phyloP scores from a whole-genome alignment of 1,139 yeast genomes.

The Geotrichum fermentans region DNA sequence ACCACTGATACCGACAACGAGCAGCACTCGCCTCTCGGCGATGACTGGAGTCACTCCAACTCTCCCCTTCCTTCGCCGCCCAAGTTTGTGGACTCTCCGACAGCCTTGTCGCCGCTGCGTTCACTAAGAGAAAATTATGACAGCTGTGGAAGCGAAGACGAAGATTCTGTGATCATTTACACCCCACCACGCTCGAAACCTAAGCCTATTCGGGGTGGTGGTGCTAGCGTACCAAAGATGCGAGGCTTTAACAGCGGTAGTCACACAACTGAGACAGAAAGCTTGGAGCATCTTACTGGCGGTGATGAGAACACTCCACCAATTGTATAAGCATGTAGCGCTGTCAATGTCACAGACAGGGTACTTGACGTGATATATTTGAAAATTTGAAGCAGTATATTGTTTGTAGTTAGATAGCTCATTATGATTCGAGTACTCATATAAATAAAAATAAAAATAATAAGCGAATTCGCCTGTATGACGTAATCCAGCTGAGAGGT shows the following conservation, averaged over 20 bases:
- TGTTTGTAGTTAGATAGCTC: too few species aligned
- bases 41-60: not conserved
- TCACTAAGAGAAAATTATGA: slow-evolving; percentile 1
- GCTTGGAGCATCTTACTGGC: not conserved
- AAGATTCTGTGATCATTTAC: slow-evolving; percentile 2
- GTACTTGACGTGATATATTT: not conserved
- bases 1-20: not conserved
- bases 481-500: too few species aligned
- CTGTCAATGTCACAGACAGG: not conserved
- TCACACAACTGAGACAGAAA: not conserved
- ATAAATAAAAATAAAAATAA: too few species aligned
- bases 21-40: not conserved
- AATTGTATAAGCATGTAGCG: not conserved
- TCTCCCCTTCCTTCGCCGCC: not conserved
- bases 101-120: not conserved
- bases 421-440: too few species aligned
- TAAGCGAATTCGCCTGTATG: too few species aligned
- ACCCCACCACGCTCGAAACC: slow-evolving; percentile 15
- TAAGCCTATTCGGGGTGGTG: slow-evolving; percentile 16
- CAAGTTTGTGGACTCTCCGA: not conserved
- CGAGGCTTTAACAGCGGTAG: slow-evolving; percentile 5
- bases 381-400: too few species aligned
- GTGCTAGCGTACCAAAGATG: slow-evolving; percentile 6
- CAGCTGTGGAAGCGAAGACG: slow-evolving; percentile 3
- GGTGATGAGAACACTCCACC: slow-evolving; percentile 5